A percentile compares a stretch with the other conserved stretches of the same genome.
Evolutionary conservation across 129 eudicot species (phyloP).

Genomic region (Smallanthus sonchifolius): DNA sequence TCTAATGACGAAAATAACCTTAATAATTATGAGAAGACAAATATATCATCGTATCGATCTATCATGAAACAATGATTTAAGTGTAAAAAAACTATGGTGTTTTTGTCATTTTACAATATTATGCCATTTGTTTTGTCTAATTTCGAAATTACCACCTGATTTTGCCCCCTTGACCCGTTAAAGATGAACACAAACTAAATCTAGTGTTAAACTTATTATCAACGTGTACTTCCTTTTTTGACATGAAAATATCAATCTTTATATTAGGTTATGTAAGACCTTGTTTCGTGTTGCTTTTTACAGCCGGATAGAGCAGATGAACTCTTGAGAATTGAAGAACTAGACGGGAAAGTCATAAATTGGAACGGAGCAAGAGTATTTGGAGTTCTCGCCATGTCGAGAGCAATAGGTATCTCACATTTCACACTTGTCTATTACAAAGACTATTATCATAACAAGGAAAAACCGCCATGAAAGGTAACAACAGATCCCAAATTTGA

Average conservation of each 20-base stretch:
- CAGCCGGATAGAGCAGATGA: conserved; percentile 80
- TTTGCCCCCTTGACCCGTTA: background rate
- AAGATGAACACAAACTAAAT: background rate
- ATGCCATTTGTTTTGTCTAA: background rate
- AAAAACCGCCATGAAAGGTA: background rate
- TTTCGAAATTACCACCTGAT: background rate
- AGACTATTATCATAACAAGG: background rate
- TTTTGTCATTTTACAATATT: background rate
- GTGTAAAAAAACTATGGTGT: background rate
- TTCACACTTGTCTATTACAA: background rate
- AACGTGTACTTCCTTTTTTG: background rate
- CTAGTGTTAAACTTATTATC: background rate
- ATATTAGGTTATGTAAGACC: background rate
- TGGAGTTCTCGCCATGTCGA: conserved; percentile 84
- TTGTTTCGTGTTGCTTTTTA: conserved; percentile 23
- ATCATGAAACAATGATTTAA: no score
- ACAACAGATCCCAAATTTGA: background rate
- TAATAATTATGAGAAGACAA: background rate
- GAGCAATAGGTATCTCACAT: conserved; percentile 60
- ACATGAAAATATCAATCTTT: background rate
- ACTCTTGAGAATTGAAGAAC: conserved; percentile 54
- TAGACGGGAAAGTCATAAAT: conserved; percentile 57
- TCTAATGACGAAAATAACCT: no score
- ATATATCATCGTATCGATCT: no score
- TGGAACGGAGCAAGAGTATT: conserved; percentile 74